phyloP scores from a whole-genome alignment of 371 early-diverging fungal genomes.

The Circinella umbellata region DNA sequence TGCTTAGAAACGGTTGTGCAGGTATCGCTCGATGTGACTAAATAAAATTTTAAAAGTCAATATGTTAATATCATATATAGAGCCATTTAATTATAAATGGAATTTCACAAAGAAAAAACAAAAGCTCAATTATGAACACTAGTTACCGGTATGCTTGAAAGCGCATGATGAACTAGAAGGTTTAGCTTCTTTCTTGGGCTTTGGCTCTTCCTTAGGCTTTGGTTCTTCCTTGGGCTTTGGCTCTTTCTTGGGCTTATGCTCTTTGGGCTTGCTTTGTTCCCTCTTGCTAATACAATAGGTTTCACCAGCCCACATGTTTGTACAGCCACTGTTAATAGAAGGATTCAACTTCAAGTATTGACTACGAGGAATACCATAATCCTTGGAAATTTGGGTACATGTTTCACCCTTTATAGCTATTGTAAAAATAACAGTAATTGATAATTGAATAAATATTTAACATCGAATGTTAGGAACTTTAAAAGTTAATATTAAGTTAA shows the following conservation, averaged over 20 bases:
- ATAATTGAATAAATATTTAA: no score
- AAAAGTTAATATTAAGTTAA: background rate
- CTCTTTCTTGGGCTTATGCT: slow-evolving; percentile 1
- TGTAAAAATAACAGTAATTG: background rate
- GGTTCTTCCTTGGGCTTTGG: background rate
- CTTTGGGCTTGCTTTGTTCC: slow-evolving; percentile 4
- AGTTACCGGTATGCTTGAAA: slow-evolving; percentile 26
- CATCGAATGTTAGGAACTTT: no score
- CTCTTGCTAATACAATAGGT: slow-evolving; percentile 22
- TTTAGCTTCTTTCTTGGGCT: background rate
- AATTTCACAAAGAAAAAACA: no score
- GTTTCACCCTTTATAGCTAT: slow-evolving; percentile 22
- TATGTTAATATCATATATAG: no score
- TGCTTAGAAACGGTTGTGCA: slow-evolving; percentile 27
- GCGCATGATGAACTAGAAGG: slow-evolving; percentile 17
- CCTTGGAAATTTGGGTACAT: slow-evolving; percentile 18
- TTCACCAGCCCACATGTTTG: slow-evolving; percentile 23
- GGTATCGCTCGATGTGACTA: slow-evolving; percentile 29
- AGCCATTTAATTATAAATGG: no score
- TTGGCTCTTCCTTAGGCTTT: background rate
- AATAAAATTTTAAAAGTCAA: no score
- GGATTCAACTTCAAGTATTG: slow-evolving; percentile 23
- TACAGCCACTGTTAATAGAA: slow-evolving; percentile 26
- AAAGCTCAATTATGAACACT: no score
- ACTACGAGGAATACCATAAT: slow-evolving; percentile 21